phyloP scores from a whole-genome alignment of 169 alveolate species.

The Babesia ovata region DNA sequence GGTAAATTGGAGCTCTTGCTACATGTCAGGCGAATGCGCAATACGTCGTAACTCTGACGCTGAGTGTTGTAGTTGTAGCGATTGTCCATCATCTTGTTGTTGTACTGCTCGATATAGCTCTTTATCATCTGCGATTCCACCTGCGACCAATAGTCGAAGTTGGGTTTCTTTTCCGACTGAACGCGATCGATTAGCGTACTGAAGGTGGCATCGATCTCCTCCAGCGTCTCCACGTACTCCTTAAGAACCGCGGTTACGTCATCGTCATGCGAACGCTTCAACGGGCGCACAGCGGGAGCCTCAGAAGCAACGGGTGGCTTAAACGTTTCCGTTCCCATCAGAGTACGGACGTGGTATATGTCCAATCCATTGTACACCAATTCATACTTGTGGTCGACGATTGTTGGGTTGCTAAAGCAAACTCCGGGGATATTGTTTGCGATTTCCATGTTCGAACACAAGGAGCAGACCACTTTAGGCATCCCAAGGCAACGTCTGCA shows the following conservation, averaged over 20 bases:
- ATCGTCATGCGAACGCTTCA: conserved; percentile 42
- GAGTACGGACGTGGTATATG: conserved; percentile 37
- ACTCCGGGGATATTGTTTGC: conserved; percentile 35
- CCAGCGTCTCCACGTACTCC: conserved; percentile 60
- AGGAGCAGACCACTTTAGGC: conserved; percentile 51
- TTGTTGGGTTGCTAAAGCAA: conserved; percentile 38
- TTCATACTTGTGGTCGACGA: conserved; percentile 49
- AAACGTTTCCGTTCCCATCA: conserved; percentile 19
- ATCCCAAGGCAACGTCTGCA: conserved; percentile 67
- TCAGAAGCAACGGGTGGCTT: background rate
- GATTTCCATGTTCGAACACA: conserved; percentile 30
- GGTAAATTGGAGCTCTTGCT: conserved; percentile 73
- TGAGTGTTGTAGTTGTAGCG: conserved; percentile 75
- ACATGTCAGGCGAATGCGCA: conserved; percentile 64
- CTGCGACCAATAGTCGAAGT: conserved; percentile 66
- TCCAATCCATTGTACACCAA: conserved; percentile 50
- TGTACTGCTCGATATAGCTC: conserved; percentile 75
- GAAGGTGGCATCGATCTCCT: conserved; percentile 38
- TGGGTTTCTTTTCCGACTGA: conserved; percentile 50
- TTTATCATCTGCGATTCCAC: conserved; percentile 75
- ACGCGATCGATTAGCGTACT: conserved; percentile 46
- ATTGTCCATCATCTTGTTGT: conserved; percentile 74
- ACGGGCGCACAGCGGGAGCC: background rate
- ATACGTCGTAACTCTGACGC: conserved; percentile 73
- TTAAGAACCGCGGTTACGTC: conserved; percentile 36